phyloP scores from a whole-genome alignment of 164 flowering plant species.

The Malania oleifera region DNA sequence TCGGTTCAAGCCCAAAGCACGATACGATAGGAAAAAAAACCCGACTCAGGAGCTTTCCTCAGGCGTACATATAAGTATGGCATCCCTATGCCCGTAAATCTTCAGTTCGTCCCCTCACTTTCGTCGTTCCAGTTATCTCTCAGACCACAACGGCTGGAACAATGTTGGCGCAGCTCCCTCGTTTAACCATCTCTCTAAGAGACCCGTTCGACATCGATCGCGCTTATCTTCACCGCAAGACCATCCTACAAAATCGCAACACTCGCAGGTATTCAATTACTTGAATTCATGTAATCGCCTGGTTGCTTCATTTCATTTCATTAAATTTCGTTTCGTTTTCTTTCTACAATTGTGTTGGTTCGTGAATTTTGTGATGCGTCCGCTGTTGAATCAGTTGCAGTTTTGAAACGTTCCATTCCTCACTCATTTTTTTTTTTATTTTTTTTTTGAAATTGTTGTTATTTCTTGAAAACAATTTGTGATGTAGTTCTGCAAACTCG shows the following conservation, averaged over 20 bases:
- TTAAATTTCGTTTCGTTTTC: slow-evolving; percentile 2
- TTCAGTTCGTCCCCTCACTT: no score
- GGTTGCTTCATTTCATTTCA: background rate
- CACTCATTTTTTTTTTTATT: background rate
- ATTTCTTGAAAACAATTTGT: no score
- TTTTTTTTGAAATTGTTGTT: background rate
- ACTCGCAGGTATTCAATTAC: slow-evolving; percentile 32
- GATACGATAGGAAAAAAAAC: no score
- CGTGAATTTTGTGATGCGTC: no score
- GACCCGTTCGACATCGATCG: slow-evolving; percentile 78
- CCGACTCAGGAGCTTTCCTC: no score
- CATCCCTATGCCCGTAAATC: no score
- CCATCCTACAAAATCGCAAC: slow-evolving; percentile 45
- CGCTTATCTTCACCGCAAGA: slow-evolving; percentile 76
- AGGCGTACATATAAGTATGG: no score
- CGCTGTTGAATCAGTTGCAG: no score
- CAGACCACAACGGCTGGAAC: background rate
- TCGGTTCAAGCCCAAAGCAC: no score
- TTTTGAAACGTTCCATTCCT: background rate
- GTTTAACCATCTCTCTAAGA: slow-evolving; percentile 72
- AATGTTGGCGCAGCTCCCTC: slow-evolving; percentile 81
- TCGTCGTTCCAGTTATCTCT: no score
- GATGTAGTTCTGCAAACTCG: slow-evolving; percentile 35
- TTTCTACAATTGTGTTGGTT: no score
- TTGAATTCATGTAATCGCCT: background rate